Percentiles rank a stretch among this genome's conserved stretches.
phyloP scores from a whole-genome alignment of 352 stramenopile species.

The Thalassiosira livingstoniorum region DNA sequence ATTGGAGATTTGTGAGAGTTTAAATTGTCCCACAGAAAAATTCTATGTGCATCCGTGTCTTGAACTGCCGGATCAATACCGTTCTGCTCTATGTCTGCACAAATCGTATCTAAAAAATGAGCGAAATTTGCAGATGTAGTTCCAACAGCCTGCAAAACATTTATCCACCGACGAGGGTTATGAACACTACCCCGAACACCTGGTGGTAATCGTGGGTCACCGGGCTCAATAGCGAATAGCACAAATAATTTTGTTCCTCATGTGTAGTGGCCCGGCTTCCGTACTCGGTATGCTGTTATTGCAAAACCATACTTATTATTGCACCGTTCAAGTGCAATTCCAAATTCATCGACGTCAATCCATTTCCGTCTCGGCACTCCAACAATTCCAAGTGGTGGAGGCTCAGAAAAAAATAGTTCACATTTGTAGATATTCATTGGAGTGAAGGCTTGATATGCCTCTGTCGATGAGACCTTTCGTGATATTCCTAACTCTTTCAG shows the following conservation, averaged over 20 bases:
- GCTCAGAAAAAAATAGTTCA: slow-evolving; percentile 6
- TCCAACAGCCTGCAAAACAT: neutral
- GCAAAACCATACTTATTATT: slow-evolving; percentile 13
- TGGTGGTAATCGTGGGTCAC: neutral
- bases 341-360: slow-evolving; percentile 36
- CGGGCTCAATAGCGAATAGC: slow-evolving; percentile 17
- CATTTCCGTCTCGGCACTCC: slow-evolving; percentile 7
- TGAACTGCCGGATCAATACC: neutral
- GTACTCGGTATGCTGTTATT: neutral
- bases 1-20: slow-evolving; percentile 6
- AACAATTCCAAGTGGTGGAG: slow-evolving; percentile 17
- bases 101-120: slow-evolving; percentile 23
- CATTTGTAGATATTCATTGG: neutral
- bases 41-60: slow-evolving; percentile 15
- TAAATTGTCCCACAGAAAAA: slow-evolving; percentile 32
- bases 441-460: slow-evolving; percentile 4
- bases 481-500: neutral
- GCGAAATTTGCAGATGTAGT: slow-evolving; percentile 12
- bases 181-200: neutral
- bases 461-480: slow-evolving; percentile 5
- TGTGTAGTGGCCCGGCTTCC: slow-evolving; percentile 24
- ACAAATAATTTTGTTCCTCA: slow-evolving; percentile 14
- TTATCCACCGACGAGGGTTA: neutral
- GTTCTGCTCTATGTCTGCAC: slow-evolving; percentile 19
- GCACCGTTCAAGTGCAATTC: slow-evolving; percentile 13